Percentiles rank a stretch among this genome's conserved stretches.
Evolutionary conservation across 192 early-diverging fungal genomes (phyloP).

Genomic region (Coemansia sp.): DNA sequence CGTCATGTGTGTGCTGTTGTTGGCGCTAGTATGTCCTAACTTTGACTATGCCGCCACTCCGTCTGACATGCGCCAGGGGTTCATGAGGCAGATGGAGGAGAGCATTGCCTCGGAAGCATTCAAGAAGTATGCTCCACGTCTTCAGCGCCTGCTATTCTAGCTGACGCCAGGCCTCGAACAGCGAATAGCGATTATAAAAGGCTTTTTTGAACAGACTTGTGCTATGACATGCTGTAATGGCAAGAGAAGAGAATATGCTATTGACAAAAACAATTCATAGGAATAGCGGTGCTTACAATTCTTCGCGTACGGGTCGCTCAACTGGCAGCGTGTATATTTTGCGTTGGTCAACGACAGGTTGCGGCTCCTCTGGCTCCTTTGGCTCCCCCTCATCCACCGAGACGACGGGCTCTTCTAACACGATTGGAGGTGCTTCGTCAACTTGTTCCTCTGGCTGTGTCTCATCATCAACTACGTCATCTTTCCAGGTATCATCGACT

Average conservation of each 20-base stretch:
- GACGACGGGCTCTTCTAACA: not conserved
- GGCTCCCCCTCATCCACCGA: not conserved
- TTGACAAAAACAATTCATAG: not conserved
- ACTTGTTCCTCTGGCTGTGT: not conserved
- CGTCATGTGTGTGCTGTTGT: not conserved
- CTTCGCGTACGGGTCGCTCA: slow-evolving; percentile 16
- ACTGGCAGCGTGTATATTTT: slow-evolving; percentile 19
- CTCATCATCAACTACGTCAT: not conserved
- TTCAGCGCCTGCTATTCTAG: not conserved
- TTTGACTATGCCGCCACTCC: not conserved
- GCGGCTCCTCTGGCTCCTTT: not conserved
- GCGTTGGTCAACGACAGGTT: slow-evolving; percentile 1
- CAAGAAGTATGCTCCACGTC: not conserved
- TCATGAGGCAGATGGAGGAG: not conserved
- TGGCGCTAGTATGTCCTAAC: not conserved
- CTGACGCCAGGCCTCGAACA: not conserved
- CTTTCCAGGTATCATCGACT: not conserved
- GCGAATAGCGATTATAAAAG: no score
- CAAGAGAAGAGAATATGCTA: not conserved
- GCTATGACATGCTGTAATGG: not conserved
- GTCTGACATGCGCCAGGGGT: not conserved
- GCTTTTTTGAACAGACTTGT: no score
- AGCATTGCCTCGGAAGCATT: not conserved
- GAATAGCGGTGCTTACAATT: slow-evolving; percentile 4
- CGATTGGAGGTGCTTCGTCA: not conserved